Evolutionary conservation across 2,329 filamentous ascomycete species (phyloP).

Genomic region (Aspergillus sp.): DNA sequence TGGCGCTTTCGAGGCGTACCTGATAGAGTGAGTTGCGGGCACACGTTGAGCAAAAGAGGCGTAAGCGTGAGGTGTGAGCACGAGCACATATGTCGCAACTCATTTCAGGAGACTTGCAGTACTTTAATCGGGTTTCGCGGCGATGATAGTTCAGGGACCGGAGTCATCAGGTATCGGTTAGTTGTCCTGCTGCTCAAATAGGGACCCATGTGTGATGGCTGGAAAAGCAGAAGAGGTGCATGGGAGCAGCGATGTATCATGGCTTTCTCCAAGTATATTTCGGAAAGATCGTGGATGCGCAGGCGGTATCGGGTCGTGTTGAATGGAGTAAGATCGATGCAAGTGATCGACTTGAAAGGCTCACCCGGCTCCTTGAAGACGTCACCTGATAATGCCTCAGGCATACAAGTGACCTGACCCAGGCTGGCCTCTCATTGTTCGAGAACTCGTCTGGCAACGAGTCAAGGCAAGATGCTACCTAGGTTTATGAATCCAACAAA

Average conservation of each 20-base stretch:
- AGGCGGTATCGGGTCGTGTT: background rate
- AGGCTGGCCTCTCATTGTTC: background rate
- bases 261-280: background rate
- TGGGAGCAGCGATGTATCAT: constrained; percentile 12
- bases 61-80: constrained; percentile 60
- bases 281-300: background rate
- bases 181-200: constrained; percentile 9
- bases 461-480: too few species aligned
- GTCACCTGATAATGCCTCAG: constrained; percentile 9
- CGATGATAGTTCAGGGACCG: constrained; percentile 25
- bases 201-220: constrained; percentile 14
- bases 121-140: constrained; percentile 7
- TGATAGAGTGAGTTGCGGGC: constrained; percentile 71
- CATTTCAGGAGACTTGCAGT: constrained; percentile 53
- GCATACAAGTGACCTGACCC: background rate
- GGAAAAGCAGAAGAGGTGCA: background rate
- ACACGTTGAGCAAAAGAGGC: constrained; percentile 72
- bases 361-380: background rate
- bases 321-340: background rate
- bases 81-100: constrained; percentile 69
- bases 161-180: constrained; percentile 25
- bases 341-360: background rate
- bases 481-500: too few species aligned
- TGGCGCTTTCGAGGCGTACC: constrained; percentile 63
- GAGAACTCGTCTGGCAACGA: too few species aligned